phyloP scores from a whole-genome alignment of 371 early-diverging fungal genomes.

The Encephalitozoon intestinalis region DNA sequence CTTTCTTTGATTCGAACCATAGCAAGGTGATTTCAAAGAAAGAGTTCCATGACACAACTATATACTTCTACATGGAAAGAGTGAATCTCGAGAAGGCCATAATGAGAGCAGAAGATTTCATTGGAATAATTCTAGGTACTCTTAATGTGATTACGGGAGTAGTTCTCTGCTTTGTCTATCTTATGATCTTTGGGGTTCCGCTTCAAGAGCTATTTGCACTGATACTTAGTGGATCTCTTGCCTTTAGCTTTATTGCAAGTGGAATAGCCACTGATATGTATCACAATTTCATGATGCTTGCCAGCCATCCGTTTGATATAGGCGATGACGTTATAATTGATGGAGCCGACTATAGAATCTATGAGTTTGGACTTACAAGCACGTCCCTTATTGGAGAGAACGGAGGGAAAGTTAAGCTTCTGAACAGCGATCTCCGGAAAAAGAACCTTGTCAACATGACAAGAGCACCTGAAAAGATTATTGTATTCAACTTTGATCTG shows the following conservation, averaged over 20 bases:
- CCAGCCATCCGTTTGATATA: conserved; percentile 62
- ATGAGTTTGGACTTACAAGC: conserved; percentile 51
- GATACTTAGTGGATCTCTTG: conserved; percentile 54
- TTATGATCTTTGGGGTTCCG: conserved; percentile 56
- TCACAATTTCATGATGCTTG: conserved; percentile 52
- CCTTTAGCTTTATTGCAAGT: conserved; percentile 57
- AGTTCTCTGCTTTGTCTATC: conserved; percentile 48
- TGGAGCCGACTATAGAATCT: conserved; percentile 50
- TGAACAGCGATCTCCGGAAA: conserved; percentile 58
- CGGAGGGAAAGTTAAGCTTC: conserved; percentile 60
- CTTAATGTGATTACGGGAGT: conserved; percentile 29
- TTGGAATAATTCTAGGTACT: conserved; percentile 44
- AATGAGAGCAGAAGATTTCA: conserved; percentile 46
- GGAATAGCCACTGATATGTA: conserved; percentile 51
- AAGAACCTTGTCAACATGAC: conserved; percentile 60
- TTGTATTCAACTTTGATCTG: conserved; percentile 55
- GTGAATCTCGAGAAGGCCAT: conserved; percentile 53
- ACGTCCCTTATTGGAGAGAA: conserved; percentile 53
- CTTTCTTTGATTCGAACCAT: conserved; percentile 55
- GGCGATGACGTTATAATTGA: conserved; percentile 61
- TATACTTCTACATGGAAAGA: conserved; percentile 57
- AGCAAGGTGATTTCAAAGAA: conserved; percentile 53
- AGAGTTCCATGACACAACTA: conserved; percentile 57
- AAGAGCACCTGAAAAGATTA: conserved; percentile 59
- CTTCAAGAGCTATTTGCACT: conserved; percentile 55